Evolutionary conservation across 805 yeast species (phyloP), one percentile per base, ranked within the genome.

Genomic region (Lipomyces spencermartinsiae): DNA sequence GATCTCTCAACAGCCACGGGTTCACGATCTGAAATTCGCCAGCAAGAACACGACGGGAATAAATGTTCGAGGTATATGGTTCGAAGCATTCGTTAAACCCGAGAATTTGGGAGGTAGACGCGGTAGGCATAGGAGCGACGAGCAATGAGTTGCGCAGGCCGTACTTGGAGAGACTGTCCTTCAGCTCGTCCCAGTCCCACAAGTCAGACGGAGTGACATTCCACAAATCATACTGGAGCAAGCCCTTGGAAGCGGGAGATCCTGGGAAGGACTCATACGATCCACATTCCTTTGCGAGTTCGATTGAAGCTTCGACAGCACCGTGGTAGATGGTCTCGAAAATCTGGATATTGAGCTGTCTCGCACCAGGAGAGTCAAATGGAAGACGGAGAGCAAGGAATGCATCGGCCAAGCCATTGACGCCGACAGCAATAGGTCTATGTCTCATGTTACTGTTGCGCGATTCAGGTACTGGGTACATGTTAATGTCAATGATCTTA

Each of bases 111-210:
- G 98, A 94, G 1, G 98, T 94, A 0, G 98, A 92, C 1, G 98
- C 98, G 19, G 98, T 94, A 57, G 98, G 98, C 98, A 94, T 94
- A 63, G 97, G 95, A 0, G 96, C 98, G 43, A 93, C 91, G 19
- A 93, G 78, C 65, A 94, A 80, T 4, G 98, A 94, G 82, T 94
- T 94, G 76, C 98, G 83, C 55, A 94, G 75, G 59, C 98, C 98
- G 75, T 86, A 79, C 70, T 80, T 78, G 62, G 80, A 80, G 69
- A 94, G 83, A 54, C 86, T 80, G 10, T 80, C 81, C 79, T 90
- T 92, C 74, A 92, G 79, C 6, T 79, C 71, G 71, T 86, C 90
- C 98, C 98, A 94, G 74, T 94, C 96, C 87, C 93, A 93, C 70
- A 92, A 82, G 43, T 84, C 86, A n/a, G 90, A 80, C 35, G 98